Evolutionary conservation across 1,284 basidiomycete genomes (phyloP), one percentile per base, ranked within the genome.

Genomic region (Pascua sp.): DNA sequence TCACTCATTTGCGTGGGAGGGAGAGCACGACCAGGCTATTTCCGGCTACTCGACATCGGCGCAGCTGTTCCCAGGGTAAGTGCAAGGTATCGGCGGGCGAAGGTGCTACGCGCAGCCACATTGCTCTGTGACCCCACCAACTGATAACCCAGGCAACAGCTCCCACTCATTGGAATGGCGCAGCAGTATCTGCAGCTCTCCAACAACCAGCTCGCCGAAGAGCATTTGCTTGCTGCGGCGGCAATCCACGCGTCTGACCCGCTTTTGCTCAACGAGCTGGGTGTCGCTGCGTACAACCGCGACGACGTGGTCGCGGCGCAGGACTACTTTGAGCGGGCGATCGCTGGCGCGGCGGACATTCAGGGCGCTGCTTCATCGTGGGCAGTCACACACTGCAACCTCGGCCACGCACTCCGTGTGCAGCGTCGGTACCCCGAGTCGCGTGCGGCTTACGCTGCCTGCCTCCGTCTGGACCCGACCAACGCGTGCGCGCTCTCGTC

Each of bases 81-180:
- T 74, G 24, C 24, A n/a, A n/a, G n/a, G n/a, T 8, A 15, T 9
- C n/a, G n/a, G 46, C n/a, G 18, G 24, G 24, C 4, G 24, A 7
- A 7, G 24, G 24, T n/a, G n/a, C n/a, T n/a, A n/a, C n/a, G n/a
- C n/a, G n/a, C n/a, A n/a, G n/a, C n/a, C n/a, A n/a, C n/a, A n/a
- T n/a, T n/a, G n/a, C 24, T 32, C 24, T 32, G 24, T 32, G 10
- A 43, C 1, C 10, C 38, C 10, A n/a, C 8, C 11, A 16, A 11
- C 42, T 48, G 39, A 56, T 55, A 41, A n/a, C 40, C 24, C 24
- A 32, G 24, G 24, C 24, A 32, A 32, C 57, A 92, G 91, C 13
- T 92, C 92, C 1, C 93, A 98, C 77, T 94, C 72, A 91, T 98
- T 49, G 96, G 95, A 2, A 98, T 97, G 91, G 95, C 98, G 72